Evolutionary conservation across 2,329 filamentous ascomycete species (phyloP).

Genomic region (Clarireedia monteithiana): DNA sequence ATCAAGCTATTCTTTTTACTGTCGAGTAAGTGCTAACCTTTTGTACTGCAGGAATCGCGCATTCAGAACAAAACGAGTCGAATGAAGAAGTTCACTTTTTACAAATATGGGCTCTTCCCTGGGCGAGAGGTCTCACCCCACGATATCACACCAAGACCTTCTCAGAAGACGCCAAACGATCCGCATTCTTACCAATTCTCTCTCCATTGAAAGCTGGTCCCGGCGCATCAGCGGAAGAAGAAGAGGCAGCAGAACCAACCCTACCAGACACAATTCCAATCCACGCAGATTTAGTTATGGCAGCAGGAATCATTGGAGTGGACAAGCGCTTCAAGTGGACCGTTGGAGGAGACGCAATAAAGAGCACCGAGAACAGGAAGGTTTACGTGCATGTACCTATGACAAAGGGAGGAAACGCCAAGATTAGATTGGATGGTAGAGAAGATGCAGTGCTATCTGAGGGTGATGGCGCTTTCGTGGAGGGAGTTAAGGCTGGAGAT

Average conservation of each 20-base stretch:
- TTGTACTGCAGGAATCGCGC: constrained; percentile 50
- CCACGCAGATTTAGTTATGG: constrained; percentile 79
- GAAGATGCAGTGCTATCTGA: constrained; percentile 62
- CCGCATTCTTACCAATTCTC: constrained; percentile 66
- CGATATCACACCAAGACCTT: constrained; percentile 71
- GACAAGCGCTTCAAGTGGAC: constrained; percentile 62
- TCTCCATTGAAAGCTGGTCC: constrained; percentile 63
- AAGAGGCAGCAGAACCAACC: constrained; percentile 54
- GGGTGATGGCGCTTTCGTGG: constrained; percentile 75
- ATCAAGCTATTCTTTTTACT: not conserved
- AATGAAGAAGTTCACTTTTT: constrained; percentile 68
- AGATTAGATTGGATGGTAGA: constrained; percentile 58
- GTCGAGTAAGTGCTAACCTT: constrained; percentile 12
- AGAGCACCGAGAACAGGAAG: constrained; percentile 53
- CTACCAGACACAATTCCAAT: constrained; percentile 68
- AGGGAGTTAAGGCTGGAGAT: constrained; percentile 55
- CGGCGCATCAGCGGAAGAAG: constrained; percentile 52
- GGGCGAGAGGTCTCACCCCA: constrained; percentile 63
- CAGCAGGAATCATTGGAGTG: constrained; percentile 63
- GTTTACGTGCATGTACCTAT: constrained; percentile 76
- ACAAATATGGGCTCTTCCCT: constrained; percentile 82
- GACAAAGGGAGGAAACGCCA: constrained; percentile 66
- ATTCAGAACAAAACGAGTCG: constrained; percentile 78
- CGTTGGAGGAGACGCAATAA: constrained; percentile 49
- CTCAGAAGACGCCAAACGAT: constrained; percentile 62